Evolutionary conservation across 306 rosid genomes (phyloP).

Genomic region (Cucurbita moschata): DNA sequence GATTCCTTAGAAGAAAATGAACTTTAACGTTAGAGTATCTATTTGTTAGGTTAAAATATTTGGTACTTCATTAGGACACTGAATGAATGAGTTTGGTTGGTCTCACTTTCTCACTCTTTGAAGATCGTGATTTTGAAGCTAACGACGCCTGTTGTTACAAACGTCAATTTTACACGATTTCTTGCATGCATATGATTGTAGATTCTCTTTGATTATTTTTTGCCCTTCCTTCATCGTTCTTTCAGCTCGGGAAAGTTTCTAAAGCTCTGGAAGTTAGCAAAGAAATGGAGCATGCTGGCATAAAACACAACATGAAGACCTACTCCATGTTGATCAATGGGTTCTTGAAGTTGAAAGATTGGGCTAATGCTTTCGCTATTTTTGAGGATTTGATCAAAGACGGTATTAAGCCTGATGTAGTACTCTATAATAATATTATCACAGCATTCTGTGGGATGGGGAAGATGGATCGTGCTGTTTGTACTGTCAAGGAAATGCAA

Average conservation of each 20-base stretch:
- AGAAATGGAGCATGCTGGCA: conserved; percentile 55
- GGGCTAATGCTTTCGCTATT: conserved; percentile 89
- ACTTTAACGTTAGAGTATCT: neutral
- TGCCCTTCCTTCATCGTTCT: conserved; percentile 5
- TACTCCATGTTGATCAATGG: conserved; percentile 95
- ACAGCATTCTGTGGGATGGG: conserved; percentile 92
- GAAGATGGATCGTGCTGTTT: conserved; percentile 76
- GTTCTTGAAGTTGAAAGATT: conserved; percentile 75
- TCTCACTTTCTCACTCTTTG: neutral
- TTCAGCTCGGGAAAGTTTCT: conserved; percentile 82
- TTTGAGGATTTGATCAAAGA: conserved; percentile 64
- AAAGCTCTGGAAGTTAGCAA: conserved; percentile 72
- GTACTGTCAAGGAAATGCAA: conserved; percentile 76
- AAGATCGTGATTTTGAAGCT: neutral
- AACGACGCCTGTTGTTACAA: neutral
- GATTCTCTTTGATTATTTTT: neutral
- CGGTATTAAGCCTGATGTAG: conserved; percentile 79
- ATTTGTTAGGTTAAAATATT: neutral
- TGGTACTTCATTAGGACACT: neutral
- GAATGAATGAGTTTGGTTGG: neutral
- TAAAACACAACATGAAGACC: conserved; percentile 87
- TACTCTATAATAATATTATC: conserved; percentile 75
- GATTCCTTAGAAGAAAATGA: neutral
- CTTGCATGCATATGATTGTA: neutral
- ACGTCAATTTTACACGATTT: neutral